Conservation (phyloP, 176 grass and related monocot genomes). For the Leersia perrieri region DNA sequence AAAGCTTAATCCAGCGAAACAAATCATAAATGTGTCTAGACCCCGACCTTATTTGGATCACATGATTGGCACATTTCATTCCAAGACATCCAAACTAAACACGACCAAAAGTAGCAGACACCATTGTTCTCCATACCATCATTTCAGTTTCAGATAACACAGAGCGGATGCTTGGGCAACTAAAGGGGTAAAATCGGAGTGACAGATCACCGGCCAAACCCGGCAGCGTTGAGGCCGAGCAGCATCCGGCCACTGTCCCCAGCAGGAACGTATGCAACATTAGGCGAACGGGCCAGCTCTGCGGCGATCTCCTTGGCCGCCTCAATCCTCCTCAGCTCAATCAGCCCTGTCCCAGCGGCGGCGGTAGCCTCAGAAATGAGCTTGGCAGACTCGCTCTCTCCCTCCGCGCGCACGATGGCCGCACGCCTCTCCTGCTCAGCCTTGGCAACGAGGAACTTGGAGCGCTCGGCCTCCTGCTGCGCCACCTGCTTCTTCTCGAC, state of each 20-base stretch:
- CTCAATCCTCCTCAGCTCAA: conserved; percentile 90
- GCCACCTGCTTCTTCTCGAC: conserved; percentile 99
- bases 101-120: conserved; percentile 20
- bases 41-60: conserved; percentile 28
- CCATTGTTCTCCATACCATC: conserved; percentile 8
- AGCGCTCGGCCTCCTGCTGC: conserved; percentile 98
- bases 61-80: conserved; percentile 21
- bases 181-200: not conserved
- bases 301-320: conserved; percentile 83
- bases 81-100: conserved; percentile 20
- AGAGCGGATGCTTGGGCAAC: not conserved
- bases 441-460: conserved; percentile 96
- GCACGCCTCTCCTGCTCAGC: conserved; percentile 97
- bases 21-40: conserved; percentile 12
- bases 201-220: conserved; percentile 45
- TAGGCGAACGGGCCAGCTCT: conserved; percentile 67
- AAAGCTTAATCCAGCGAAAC: not conserved
- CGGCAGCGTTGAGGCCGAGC: conserved; percentile 65
- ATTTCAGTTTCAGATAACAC: conserved; percentile 20
- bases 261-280: conserved; percentile 67
- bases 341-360: conserved; percentile 56
- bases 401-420: conserved; percentile 83
- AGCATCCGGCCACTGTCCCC: conserved; percentile 67
- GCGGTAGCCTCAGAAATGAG: conserved; percentile 89
- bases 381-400: conserved; percentile 79